phyloP scores from a whole-genome alignment of 768 basidiomycete species.

The Lepiota subincarnata region DNA sequence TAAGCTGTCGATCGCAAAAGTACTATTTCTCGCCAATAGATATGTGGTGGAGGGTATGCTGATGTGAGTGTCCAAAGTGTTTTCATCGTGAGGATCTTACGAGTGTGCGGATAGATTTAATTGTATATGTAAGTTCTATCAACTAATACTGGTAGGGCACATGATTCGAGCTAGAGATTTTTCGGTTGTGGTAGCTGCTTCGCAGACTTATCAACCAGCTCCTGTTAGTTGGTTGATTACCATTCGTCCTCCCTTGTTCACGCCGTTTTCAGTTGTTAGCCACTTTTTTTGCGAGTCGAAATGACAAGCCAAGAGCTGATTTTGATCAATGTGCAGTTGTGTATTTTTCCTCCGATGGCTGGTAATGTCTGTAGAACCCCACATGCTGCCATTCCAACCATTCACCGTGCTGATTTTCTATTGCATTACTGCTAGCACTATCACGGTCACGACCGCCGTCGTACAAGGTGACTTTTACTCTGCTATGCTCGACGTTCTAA shows the following conservation, averaged over 20 bases:
- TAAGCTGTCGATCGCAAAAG: constrained; percentile 21
- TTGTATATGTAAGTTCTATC: constrained; percentile 21
- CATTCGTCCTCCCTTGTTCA: background rate
- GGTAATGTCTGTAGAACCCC: constrained; percentile 14
- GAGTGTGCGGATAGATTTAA: constrained; percentile 19
- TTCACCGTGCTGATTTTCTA: background rate
- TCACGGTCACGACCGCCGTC: constrained; percentile 17
- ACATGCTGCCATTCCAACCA: too few relatives aligned
- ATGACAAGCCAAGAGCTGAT: background rate
- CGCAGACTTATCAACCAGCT: constrained; percentile 16
- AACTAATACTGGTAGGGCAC: too few relatives aligned
- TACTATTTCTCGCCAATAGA: constrained; percentile 23
- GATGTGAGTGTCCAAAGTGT: constrained; percentile 17
- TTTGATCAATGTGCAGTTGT: constrained; percentile 15
- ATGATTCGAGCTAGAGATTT: background rate
- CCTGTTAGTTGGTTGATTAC: background rate
- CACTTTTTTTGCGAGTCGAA: background rate
- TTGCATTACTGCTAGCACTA: constrained; percentile 10
- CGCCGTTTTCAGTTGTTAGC: constrained; percentile 1
- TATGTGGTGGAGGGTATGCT: constrained; percentile 25
- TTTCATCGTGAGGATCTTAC: background rate
- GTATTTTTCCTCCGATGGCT: constrained; percentile 28
- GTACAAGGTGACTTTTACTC: constrained; percentile 22
- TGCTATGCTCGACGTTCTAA: background rate
- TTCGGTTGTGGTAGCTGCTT: constrained; percentile 14